phyloP scores from a whole-genome alignment of 805 yeast species.

The Saccharomycopsis malanga region DNA sequence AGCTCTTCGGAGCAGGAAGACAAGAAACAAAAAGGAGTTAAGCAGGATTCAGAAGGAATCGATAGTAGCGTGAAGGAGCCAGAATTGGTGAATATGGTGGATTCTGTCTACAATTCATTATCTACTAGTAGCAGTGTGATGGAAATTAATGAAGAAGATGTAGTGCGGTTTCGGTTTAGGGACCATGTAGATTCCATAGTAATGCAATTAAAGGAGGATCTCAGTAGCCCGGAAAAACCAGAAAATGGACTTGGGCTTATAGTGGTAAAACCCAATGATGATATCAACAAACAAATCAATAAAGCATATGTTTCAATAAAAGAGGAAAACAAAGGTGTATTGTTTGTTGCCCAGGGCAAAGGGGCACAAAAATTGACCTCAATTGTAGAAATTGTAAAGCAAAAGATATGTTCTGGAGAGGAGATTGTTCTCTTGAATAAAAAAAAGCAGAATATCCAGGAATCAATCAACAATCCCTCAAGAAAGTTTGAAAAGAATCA shows the following conservation, averaged over 20 bases:
- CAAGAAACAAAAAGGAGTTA: no score
- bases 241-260: neutral
- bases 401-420: neutral
- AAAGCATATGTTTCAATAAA: neutral
- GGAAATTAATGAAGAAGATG: neutral
- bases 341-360: conserved; percentile 8
- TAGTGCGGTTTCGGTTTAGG: neutral
- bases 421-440: neutral
- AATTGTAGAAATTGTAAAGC: conserved; percentile 14
- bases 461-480: neutral
- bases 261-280: neutral
- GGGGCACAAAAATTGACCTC: conserved; percentile 12
- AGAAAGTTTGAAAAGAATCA: neutral
- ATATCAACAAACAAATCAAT: conserved; percentile 6
- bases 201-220: neutral
- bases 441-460: neutral
- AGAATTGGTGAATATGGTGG: no score
- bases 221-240: neutral
- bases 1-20: no score
- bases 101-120: no score
- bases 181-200: neutral
- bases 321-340: neutral
- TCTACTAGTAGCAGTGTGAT: no score
- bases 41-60: no score
- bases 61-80: no score